phyloP scores from a whole-genome alignment of 2,329 filamentous ascomycete species.

The Fusarium zealandicum region DNA sequence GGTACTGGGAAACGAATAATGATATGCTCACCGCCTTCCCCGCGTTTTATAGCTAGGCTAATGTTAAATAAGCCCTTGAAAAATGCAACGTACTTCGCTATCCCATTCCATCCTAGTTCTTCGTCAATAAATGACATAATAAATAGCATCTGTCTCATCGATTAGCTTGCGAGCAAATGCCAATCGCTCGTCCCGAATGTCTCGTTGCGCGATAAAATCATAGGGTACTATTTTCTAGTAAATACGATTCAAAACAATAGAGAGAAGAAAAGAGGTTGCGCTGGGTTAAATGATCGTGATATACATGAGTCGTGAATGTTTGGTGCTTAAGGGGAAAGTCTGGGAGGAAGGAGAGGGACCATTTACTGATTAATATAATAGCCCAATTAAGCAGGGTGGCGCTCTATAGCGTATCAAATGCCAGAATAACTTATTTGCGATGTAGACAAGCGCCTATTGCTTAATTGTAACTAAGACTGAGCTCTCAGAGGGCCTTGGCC shows the following conservation, averaged over 20 bases:
- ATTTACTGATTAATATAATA: no score
- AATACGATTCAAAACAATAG: not conserved
- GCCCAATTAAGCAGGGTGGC: no score
- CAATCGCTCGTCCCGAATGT: not conserved
- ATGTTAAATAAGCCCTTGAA: constrained; percentile 42
- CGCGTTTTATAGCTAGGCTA: constrained; percentile 27
- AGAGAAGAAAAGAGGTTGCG: no score
- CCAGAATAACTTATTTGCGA: no score
- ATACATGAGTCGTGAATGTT: no score
- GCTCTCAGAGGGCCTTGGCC: no score
- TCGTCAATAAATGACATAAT: constrained; percentile 3
- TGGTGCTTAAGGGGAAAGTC: no score
- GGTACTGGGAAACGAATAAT: constrained; percentile 39
- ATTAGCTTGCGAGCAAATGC: not conserved
- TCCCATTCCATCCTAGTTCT: constrained; percentile 54
- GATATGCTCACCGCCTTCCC: constrained; percentile 14
- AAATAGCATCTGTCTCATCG: not conserved
- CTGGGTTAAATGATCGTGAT: no score
- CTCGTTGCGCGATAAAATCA: constrained; percentile 1
- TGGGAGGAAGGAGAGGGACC: no score
- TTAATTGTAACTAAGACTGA: no score
- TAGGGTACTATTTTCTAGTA: constrained; percentile 2
- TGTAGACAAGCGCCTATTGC: no score
- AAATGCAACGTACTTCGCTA: constrained; percentile 9
- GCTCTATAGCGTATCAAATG: no score